Base-by-base conservation (phyloP, 1,284 basidiomycete genomes). In the Marasmius oreades region DNA sequence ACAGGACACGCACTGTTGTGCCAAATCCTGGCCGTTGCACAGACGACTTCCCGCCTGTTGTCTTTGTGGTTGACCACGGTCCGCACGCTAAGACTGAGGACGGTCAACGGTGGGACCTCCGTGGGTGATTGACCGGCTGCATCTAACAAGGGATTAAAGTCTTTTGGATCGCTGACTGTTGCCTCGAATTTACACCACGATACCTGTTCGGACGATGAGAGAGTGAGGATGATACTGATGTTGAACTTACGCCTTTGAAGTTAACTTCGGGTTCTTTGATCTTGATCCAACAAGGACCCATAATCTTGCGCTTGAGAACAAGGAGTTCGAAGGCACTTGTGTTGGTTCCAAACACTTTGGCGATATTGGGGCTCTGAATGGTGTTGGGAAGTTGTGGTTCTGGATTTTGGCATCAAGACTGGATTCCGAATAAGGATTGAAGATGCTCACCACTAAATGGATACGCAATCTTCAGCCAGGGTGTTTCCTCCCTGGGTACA, bases 251-350 rank as follows among this genome's bases (percentile, higher is more conserved):
- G 8, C 89, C 88, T 71, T 91, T 89, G 65, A 86, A 73, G 55
- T 90, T 87, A 20, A 93, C 73, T 46, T 81, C 73, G 11, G 88
- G 85, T 23, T 87, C 81, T 69, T 90, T 88, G 61, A 99, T 81
- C 58, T 90, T 82, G 51, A 99, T 77, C 97, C 96, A 99, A 70
- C 97, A 99, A 0, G 97, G 95, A 2, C 97, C 97, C 93, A 98
- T 98, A 61, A 99, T 98, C 73, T 94, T 95, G 36, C 95, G 85
- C 73, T 98, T 98, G 55, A 99, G 66, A 1, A 95, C 93, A n/a
- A 99, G 83, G 7, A 95, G 76, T 70, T 99, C 97, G 65, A 99
- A 99, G 0, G 96, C 90, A 55, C 78, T 92, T 0, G 95, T 95
- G 63, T 88, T 93, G 10, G 95, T 91, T n/a, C 97, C 96, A 64